phyloP scores from a whole-genome alignment of 768 basidiomycete species.

The Boletellus ananiceps region DNA sequence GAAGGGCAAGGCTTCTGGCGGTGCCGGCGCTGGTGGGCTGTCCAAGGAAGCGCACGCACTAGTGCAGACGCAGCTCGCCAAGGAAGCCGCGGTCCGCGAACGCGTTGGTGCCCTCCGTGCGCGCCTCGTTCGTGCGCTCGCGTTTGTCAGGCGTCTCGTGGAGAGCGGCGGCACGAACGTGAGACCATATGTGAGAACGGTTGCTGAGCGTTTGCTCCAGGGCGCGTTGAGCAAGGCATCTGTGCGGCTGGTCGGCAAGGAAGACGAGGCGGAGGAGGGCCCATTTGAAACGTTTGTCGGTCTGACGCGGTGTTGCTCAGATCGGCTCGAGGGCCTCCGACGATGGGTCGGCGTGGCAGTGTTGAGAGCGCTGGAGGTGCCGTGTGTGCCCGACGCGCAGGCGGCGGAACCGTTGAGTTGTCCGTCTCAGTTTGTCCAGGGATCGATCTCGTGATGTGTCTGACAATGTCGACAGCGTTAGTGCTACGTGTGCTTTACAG shows the following conservation, averaged over 20 bases:
- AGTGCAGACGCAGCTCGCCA: conserved; percentile 78
- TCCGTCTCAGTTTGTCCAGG: neutral
- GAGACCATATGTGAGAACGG: conserved; percentile 47
- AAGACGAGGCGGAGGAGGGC: conserved; percentile 21
- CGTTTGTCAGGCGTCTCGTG: conserved; percentile 63
- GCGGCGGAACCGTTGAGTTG: conserved; percentile 62
- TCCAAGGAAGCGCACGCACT: conserved; percentile 84
- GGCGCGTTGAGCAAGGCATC: conserved; percentile 57
- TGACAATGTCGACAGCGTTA: conserved; percentile 46
- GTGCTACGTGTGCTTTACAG: conserved; percentile 84
- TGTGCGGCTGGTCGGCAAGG: conserved; percentile 51
- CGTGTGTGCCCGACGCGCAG: conserved; percentile 66
- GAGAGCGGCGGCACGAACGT: conserved; percentile 40
- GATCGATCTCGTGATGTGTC: neutral
- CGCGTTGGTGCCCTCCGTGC: conserved; percentile 52
- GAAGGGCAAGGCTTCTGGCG: conserved; percentile 41
- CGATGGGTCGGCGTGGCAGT: conserved; percentile 82
- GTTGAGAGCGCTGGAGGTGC: conserved; percentile 64
- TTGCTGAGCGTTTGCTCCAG: conserved; percentile 59
- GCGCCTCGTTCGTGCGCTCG: conserved; percentile 60
- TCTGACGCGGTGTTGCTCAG: conserved; percentile 66
- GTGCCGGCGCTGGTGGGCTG: conserved; percentile 40
- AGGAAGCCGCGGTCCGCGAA: conserved; percentile 66
- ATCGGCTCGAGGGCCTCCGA: conserved; percentile 62
- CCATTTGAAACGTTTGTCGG: conserved; percentile 73